Base-by-base conservation (phyloP, 148 eudicot species). In the Spergularia marina region DNA sequence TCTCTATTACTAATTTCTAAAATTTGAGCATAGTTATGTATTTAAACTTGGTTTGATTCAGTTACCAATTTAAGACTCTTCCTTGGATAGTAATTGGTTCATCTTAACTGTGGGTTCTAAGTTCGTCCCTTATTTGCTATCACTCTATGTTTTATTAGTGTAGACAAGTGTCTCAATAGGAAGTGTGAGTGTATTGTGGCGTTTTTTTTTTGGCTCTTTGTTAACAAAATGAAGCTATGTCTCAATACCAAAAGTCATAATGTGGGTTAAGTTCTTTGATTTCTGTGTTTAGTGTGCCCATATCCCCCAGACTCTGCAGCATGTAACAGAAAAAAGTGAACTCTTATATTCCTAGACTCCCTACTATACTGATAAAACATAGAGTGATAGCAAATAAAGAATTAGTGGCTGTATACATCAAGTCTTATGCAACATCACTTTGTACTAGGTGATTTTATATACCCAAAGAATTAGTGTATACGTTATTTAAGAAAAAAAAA, bases 371-470 rank as follows among this genome's bases (percentile, higher is more conserved):
- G 36, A 30, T 2, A 30, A 0, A 30, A 30, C 36, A 2, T 30
- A 30, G 36, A 30, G 36, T 30, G 36, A 30, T 30, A 30, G 36
- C 36, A 30, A 30, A 30, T 30, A 30, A 30, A 30, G 36, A 30
- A 30, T 30, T 30, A 30, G 36, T 30, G 71, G 36, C 71, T 10
- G 70, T 44, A 25, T 66, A 44, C 25, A 41, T 18, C 70, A 66
- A n/a, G 20, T 61, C 30, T 15, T 49, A 47, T 67, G 25, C 53
- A 68, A 18, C n/a, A 10, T 68, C 58, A 68, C 39, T 53, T 70
- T 53, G 73, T 70, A 36, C 71, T 18, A 53, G 60, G 44, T 70
- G 21, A 20, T 53, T 20, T 65, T 65, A 65, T 40, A 34, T 41
- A 20, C 44, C 72, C 40, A 68, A 51, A 68, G 12, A 51, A 40